These are phyloP conservation scores for Puccinia polysora DNA, from an alignment of 1,284 basidiomycete genomes.

Conservation along the genomic window DNA sequence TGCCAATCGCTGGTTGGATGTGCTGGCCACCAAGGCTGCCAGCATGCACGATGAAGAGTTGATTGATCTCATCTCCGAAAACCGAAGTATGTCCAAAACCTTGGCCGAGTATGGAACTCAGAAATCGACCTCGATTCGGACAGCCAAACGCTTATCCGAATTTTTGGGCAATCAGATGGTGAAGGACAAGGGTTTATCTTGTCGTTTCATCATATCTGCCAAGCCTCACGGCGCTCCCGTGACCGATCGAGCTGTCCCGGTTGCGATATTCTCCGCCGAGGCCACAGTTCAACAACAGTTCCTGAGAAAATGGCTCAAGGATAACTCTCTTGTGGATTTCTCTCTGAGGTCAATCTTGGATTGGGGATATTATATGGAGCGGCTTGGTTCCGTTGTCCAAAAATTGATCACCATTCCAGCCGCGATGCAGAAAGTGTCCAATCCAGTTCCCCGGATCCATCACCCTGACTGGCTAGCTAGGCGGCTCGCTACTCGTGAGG, in stretches of 20 bases:
- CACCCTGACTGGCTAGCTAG: constrained; percentile 98
- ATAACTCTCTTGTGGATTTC: constrained; percentile 79
- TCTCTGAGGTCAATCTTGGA: constrained; percentile 92
- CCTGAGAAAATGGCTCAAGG: constrained; percentile 93
- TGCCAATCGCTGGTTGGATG: constrained; percentile 96
- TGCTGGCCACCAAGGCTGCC: constrained; percentile 79
- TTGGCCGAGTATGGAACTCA: constrained; percentile 91
- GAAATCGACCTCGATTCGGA: constrained; percentile 97
- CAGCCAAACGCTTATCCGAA: constrained; percentile 88
- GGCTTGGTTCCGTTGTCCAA: constrained; percentile 94
- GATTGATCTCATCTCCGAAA: constrained; percentile 96
- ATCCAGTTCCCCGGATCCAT: constrained; percentile 89
- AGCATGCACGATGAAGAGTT: constrained; percentile 84
- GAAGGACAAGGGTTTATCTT: constrained; percentile 97
- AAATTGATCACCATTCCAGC: constrained; percentile 99
- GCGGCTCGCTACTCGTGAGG: constrained; percentile 78
- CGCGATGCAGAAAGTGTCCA: constrained; percentile 93
- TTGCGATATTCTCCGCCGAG: constrained; percentile 98
- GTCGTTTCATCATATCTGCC: constrained; percentile 97
- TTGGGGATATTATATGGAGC: constrained; percentile 98
- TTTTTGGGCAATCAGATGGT: constrained; percentile 99
- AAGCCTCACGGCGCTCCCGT: constrained; percentile 91
- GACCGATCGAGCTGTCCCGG: constrained; percentile 91
- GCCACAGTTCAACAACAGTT: constrained; percentile 82
- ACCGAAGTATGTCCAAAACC: constrained; percentile 95